Evolutionary conservation across 2,329 filamentous ascomycete species (phyloP).

Genomic region (Trichoderma lentiforme): DNA sequence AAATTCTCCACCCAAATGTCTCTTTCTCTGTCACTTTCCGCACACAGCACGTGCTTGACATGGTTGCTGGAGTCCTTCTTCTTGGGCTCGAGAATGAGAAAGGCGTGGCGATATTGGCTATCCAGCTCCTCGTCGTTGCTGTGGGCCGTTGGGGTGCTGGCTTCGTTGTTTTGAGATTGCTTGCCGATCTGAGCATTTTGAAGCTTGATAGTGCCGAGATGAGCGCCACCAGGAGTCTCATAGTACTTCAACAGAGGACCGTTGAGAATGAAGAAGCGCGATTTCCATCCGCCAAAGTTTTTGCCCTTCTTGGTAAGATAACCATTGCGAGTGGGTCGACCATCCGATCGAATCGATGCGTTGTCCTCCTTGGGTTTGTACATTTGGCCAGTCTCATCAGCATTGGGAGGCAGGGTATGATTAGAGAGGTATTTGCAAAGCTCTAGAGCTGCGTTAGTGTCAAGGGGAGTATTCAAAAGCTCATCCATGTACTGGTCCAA

Average conservation of each 20-base stretch:
- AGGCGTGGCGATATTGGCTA: conserved; percentile 94
- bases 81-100: conserved; percentile 91
- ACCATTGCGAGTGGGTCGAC: conserved; percentile 72
- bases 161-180: conserved; percentile 57
- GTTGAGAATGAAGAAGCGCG: conserved; percentile 61
- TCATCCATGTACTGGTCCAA: conserved; percentile 84
- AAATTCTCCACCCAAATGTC: conserved; percentile 92
- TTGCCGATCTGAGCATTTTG: conserved; percentile 90
- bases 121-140: conserved; percentile 69
- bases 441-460: conserved; percentile 70
- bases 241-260: conserved; percentile 77
- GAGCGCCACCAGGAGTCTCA: conserved; percentile 83
- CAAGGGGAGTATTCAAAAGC: conserved; percentile 77
- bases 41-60: conserved; percentile 91
- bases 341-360: conserved; percentile 51
- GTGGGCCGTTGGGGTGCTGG: conserved; percentile 57
- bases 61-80: conserved; percentile 87
- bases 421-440: conserved; percentile 85
- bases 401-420: conserved; percentile 59
- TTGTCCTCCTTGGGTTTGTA: conserved; percentile 2
- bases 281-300: conserved; percentile 99
- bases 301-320: conserved; percentile 97
- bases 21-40: conserved; percentile 88
- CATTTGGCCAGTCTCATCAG: conserved; percentile 48
- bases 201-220: conserved; percentile 91